Evolutionary conservation across 495 filamentous ascomycete genomes (phyloP).

Genomic region (Penicillium flavigenum): DNA sequence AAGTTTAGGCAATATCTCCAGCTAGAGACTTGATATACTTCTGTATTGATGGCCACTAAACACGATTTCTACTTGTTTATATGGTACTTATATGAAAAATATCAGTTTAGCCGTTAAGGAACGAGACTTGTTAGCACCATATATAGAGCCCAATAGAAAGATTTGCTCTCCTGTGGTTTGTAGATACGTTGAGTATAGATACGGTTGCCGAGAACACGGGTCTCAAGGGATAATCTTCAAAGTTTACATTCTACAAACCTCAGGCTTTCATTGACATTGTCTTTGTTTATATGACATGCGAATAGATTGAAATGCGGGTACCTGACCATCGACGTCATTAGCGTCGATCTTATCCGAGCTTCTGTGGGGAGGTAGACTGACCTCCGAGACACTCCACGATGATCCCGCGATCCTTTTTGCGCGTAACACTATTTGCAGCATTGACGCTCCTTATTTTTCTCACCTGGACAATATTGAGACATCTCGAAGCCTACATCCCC

Average conservation of each 20-base stretch:
- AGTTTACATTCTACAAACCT: neutral
- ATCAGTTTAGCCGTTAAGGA: too few relatives aligned
- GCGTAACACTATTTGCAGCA: constrained; percentile 21
- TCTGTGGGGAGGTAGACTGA: neutral
- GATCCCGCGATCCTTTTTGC: constrained; percentile 12
- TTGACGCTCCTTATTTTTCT: constrained; percentile 23
- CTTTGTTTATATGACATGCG: neutral
- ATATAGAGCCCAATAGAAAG: too few relatives aligned
- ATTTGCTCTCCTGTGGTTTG: too few relatives aligned
- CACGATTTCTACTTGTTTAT: too few relatives aligned
- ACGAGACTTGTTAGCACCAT: too few relatives aligned
- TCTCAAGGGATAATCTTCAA: neutral
- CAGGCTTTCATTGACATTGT: neutral
- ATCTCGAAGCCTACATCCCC: constrained; percentile 1
- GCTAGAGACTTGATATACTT: too few relatives aligned
- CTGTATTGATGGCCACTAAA: too few relatives aligned
- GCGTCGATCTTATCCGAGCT: neutral
- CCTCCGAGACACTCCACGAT: neutral
- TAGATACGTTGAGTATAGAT: too few relatives aligned
- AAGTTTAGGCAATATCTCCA: neutral
- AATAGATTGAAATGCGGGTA: neutral
- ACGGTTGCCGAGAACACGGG: neutral
- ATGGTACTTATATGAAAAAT: too few relatives aligned
- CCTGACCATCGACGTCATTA: neutral
- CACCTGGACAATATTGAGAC: constrained; percentile 20